These are phyloP conservation scores for Emmonsiellopsis sp. DNA, from an alignment of 2,329 filamentous ascomycete species.

Conservation along the genomic window DNA sequence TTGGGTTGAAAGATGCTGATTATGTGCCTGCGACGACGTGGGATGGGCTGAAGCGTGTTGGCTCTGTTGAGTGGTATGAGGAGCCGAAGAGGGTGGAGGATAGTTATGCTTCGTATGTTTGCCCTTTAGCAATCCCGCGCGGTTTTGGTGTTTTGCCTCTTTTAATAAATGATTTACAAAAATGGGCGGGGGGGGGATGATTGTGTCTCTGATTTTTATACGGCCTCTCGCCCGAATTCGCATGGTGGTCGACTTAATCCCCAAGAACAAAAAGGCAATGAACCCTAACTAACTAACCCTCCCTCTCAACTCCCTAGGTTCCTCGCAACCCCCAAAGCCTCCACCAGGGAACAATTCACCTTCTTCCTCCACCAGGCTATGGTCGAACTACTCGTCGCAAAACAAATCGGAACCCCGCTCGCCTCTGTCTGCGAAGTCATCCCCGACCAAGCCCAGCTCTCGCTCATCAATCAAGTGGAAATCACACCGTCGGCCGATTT, in stretches of 20 bases:
- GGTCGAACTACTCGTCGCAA: constrained; percentile 46
- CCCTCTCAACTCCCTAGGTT: constrained; percentile 18
- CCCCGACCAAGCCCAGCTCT: constrained; percentile 21
- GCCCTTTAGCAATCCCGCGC: not conserved
- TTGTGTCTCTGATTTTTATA: not conserved
- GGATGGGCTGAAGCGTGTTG: constrained; percentile 46
- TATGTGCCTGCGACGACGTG: constrained; percentile 42
- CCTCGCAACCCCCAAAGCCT: constrained; percentile 25
- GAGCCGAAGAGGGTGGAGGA: constrained; percentile 27
- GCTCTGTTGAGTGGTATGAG: constrained; percentile 36
- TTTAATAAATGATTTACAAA: not conserved
- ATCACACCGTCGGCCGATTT: constrained; percentile 16
- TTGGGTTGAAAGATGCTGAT: constrained; percentile 11
- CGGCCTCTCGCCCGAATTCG: too few relatives aligned
- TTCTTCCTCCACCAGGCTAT: constrained; percentile 45
- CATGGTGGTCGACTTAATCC: not conserved
- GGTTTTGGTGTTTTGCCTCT: not conserved
- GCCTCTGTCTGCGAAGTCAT: constrained; percentile 24
- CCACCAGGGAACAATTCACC: constrained; percentile 25
- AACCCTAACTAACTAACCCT: not conserved
- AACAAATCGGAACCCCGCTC: constrained; percentile 31
- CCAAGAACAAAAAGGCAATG: not conserved
- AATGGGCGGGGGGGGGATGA: not conserved
- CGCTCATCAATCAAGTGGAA: constrained; percentile 23
- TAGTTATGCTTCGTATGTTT: constrained; percentile 33